Evolutionary conservation across 2,329 filamentous ascomycete genomes (phyloP), one percentile per base, ranked within the genome.

Genomic region (Sporothrix pallida): DNA sequence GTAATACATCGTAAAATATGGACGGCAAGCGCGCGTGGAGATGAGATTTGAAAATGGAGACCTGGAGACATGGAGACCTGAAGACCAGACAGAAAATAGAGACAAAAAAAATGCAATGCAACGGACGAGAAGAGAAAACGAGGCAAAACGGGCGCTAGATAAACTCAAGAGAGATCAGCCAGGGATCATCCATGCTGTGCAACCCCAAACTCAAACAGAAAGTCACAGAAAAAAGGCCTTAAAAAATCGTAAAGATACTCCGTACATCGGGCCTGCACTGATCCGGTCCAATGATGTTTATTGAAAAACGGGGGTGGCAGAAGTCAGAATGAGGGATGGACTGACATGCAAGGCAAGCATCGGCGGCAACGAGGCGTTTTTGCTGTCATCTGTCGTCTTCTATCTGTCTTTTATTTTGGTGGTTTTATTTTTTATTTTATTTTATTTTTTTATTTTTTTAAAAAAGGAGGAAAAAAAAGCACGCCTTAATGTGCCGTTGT

Each of bases 111-210:
- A 37, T 2, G 31, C 31, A 37, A 37, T 37, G 31, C 31, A 37
- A 37, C 31, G 31, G 31, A 37, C 7, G 31, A 37, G 31, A 37
- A 20, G 20, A 58, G 17, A 26, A 37, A 37, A 37, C 31, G 31
- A 9, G 26, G 15, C 54, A 37, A 15, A 13, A 37, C 31, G 12
- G 17, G 37, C 60, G 42, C 9, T 8, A 44, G 15, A 20, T 8
- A 42, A 7, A 23, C 15, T 26, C 15, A 23, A 42, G 17, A 52
- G 4, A 31, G 42, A 26, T 23, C 31, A 63, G 44, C 56, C 44
- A 12, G 50, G 44, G 44, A 52, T 69, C 23, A 69, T 46, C 60
- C 60, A 65, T 65, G 60, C 10, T 65, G 60, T 65, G 60, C 60
- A 65, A 65, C 60, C 17, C 20, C 60, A 46, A 46, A 13, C 12